phyloP scores from a whole-genome alignment of 345 rosid genomes.

The Bruguiera parviflora region DNA sequence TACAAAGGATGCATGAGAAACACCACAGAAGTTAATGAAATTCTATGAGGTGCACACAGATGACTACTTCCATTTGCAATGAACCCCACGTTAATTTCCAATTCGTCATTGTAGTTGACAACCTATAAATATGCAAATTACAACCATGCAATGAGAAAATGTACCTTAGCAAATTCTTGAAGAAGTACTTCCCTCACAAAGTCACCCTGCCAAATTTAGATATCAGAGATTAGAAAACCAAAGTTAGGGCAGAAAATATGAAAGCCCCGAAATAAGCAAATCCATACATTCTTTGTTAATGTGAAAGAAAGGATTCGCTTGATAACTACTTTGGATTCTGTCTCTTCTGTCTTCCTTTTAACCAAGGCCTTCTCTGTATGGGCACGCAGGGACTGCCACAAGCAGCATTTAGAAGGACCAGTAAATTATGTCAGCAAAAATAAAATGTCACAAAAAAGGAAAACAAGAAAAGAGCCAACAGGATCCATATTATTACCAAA shows the following conservation, averaged over 20 bases:
- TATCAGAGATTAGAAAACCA: constrained; percentile 9
- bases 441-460: constrained; percentile 2
- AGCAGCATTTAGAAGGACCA: constrained; percentile 5
- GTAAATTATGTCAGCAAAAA: not conserved
- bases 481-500: not conserved
- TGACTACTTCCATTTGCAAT: no score
- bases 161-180: constrained; percentile 83
- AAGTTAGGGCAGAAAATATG: not conserved
- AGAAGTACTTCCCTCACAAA: constrained; percentile 82
- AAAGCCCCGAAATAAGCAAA: not conserved
- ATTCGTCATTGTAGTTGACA: no score
- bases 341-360: constrained; percentile 40
- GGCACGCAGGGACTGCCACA: constrained; percentile 77
- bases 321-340: constrained; percentile 46
- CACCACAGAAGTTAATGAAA: no score
- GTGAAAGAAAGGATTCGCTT: constrained; percentile 79
- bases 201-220: constrained; percentile 55
- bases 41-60: no score
- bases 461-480: not conserved
- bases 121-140: not conserved
- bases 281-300: constrained; percentile 61
- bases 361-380: constrained; percentile 55
- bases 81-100: no score
- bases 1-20: no score
- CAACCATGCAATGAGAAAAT: constrained; percentile 5